Evolutionary conservation across 371 early-diverging fungal genomes (phyloP).

Genomic region (Rhizopus sp.): DNA sequence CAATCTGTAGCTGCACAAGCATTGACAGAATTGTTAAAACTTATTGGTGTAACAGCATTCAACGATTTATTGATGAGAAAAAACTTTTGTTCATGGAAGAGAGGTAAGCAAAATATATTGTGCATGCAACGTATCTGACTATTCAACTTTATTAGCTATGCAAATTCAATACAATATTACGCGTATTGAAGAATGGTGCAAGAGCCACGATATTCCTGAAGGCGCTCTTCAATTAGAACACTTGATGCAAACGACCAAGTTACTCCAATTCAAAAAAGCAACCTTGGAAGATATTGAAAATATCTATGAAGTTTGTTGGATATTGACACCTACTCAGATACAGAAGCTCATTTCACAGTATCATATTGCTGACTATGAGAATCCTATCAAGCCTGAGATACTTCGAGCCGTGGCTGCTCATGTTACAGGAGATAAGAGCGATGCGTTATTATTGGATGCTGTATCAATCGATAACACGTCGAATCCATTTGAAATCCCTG

Average conservation of each 20-base stretch:
- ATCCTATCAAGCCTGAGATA: conserved; percentile 86
- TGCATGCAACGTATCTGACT: background rate
- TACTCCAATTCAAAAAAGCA: conserved; percentile 93
- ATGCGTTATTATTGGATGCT: conserved; percentile 85
- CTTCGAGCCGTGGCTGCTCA: conserved; percentile 87
- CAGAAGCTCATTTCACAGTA: conserved; percentile 91
- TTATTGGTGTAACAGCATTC: conserved; percentile 90
- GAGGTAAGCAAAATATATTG: conserved; percentile 47
- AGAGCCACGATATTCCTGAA: conserved; percentile 89
- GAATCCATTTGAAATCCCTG: conserved; percentile 62
- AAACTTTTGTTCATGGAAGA: conserved; percentile 88
- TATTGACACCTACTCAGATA: conserved; percentile 92
- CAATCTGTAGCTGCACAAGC: conserved; percentile 79
- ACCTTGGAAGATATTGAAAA: conserved; percentile 91
- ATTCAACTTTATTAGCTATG: conserved; percentile 56
- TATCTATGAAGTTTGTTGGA: conserved; percentile 95
- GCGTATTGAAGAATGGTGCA: conserved; percentile 97
- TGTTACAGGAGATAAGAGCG: conserved; percentile 88
- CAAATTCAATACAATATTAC: conserved; percentile 98
- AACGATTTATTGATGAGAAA: conserved; percentile 93
- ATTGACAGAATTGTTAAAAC: conserved; percentile 84
- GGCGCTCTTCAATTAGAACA: conserved; percentile 90
- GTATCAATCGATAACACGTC: conserved; percentile 75
- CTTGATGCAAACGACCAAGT: conserved; percentile 92
- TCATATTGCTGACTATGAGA: conserved; percentile 80